Percentiles rank a stretch among this genome's conserved stretches.
These are phyloP conservation scores for Penicillium macrosclerotiorum DNA, from an alignment of 495 filamentous ascomycete genomes.

Conservation along the genomic window DNA sequence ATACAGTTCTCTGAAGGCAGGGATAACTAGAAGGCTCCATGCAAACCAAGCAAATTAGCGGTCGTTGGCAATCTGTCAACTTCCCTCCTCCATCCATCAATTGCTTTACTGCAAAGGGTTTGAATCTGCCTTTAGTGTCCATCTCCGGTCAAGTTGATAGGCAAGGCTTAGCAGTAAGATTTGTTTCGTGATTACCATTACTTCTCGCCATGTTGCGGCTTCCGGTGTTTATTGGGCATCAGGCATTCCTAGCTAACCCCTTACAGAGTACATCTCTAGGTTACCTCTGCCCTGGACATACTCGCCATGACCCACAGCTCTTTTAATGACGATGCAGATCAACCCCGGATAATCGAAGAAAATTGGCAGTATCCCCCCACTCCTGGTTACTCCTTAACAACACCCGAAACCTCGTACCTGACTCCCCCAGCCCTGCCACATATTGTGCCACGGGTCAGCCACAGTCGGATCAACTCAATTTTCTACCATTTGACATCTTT, in stretches of 20 bases:
- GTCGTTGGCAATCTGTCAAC: conserved; percentile 14
- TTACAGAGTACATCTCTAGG: conserved; percentile 9
- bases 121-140: conserved; percentile 7
- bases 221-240: conserved; percentile 17
- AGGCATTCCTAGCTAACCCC: conserved; percentile 15
- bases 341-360: conserved; percentile 7
- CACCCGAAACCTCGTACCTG: neutral
- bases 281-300: conserved; percentile 8
- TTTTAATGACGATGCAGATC: conserved; percentile 15
- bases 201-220: conserved; percentile 16
- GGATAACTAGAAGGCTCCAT: conserved; percentile 14
- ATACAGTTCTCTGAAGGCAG: conserved; percentile 1
- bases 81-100: conserved; percentile 8
- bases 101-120: conserved; percentile 16
- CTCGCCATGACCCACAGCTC: conserved; percentile 12
- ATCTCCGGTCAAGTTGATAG: conserved; percentile 14
- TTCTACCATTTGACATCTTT: neutral
- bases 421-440: conserved; percentile 2
- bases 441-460: neutral
- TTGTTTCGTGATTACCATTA: conserved; percentile 15
- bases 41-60: conserved; percentile 16
- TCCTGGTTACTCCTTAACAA: conserved; percentile 6
- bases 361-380: conserved; percentile 8
- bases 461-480: conserved; percentile 1
- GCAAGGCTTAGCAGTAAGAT: conserved; percentile 16